Evolutionary conservation across 805 yeast genomes (phyloP).

Genomic region (Schwanniomyces vanrijiae): DNA sequence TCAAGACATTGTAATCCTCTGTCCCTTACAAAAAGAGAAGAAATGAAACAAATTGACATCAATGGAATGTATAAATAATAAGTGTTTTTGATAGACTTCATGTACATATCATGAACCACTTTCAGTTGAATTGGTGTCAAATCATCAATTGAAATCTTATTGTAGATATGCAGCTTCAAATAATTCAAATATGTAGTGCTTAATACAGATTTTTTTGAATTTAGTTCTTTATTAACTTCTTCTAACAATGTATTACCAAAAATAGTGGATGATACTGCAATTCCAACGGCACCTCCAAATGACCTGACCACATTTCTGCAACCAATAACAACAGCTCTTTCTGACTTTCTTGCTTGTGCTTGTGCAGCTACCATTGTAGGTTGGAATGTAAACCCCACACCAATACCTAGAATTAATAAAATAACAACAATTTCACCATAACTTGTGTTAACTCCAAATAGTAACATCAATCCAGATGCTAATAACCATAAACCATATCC

Average conservation of each 20-base stretch:
- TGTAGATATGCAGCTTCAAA: conserved; percentile 17
- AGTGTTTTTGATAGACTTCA: conserved; percentile 26
- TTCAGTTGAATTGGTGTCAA: conserved; percentile 19
- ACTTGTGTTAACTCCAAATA: conserved; percentile 18
- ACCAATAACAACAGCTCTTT: conserved; percentile 59
- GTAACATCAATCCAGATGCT: conserved; percentile 21
- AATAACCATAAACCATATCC: conserved; percentile 26
- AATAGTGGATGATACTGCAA: conserved; percentile 46
- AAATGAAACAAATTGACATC: conserved; percentile 29
- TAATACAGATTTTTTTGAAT: not conserved
- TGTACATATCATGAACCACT: conserved; percentile 22
- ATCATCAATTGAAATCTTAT: conserved; percentile 21
- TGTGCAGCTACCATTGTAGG: conserved; percentile 55
- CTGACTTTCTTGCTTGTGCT: conserved; percentile 50
- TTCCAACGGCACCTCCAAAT: conserved; percentile 63
- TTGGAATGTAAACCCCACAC: conserved; percentile 51
- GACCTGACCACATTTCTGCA: conserved; percentile 57
- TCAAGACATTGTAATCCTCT: conserved; percentile 38
- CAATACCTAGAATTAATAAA: conserved; percentile 18
- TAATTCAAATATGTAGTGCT: conserved; percentile 11
- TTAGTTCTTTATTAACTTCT: conserved; percentile 12
- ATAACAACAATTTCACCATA: conserved; percentile 13
- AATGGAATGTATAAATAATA: conserved; percentile 37
- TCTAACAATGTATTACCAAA: conserved; percentile 33
- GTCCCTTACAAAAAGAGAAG: conserved; percentile 35